Conservation (phyloP, 2,329 filamentous ascomycete species). For the Calonectria crousiana region DNA sequence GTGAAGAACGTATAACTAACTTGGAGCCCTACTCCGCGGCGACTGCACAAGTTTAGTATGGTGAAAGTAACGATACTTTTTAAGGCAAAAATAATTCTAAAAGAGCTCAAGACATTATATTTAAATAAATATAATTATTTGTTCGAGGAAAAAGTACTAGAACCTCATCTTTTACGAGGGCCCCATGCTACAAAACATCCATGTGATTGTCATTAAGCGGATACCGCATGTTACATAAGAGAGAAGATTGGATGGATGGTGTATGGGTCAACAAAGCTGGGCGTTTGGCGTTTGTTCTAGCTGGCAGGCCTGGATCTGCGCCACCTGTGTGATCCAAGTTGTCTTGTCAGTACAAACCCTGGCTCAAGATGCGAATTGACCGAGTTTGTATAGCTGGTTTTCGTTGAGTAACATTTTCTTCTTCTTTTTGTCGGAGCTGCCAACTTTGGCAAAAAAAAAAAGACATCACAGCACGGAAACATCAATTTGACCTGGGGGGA, state of each 20-base stretch:
- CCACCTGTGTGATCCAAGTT: not conserved
- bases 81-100: not conserved
- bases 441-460: not conserved
- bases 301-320: not conserved
- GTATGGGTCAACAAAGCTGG: not conserved
- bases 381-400: not conserved
- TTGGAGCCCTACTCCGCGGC: too few species aligned
- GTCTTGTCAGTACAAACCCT: not conserved
- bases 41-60: too few species aligned
- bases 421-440: not conserved
- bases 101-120: not conserved
- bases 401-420: not conserved
- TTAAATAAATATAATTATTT: not conserved
- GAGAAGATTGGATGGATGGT: not conserved
- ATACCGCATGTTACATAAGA: not conserved
- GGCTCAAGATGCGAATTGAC: not conserved
- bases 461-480: not conserved
- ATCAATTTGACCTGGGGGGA: slow-evolving; percentile 21
- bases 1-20: not conserved
- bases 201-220: not conserved
- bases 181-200: not conserved
- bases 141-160: not conserved
- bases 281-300: not conserved
- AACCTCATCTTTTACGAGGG: not conserved
- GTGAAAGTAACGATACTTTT: too few species aligned